A percentile compares a stretch with the other conserved stretches of the same genome.
These are phyloP conservation scores for Carex scoparia DNA, from an alignment of 176 grass and related monocot species.

Conservation along the genomic window DNA sequence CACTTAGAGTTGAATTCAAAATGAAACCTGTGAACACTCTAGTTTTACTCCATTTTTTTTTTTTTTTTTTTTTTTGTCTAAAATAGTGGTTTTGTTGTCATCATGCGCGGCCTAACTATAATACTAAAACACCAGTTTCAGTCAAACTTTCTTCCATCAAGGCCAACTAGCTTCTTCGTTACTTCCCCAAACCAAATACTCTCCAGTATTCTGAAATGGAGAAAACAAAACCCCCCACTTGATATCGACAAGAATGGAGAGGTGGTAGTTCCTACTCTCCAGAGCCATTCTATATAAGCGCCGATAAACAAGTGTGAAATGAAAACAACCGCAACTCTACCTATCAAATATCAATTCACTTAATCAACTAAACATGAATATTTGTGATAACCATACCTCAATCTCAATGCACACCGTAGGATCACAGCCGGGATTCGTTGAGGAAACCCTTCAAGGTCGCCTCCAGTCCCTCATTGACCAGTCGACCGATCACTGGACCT, in stretches of 20 bases:
- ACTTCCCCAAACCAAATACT: neutral
- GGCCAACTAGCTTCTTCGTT: neutral
- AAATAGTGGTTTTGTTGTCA: too few relatives aligned
- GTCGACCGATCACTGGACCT: constrained; percentile 20
- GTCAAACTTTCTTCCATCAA: neutral
- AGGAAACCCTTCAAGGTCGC: constrained; percentile 15
- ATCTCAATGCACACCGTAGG: neutral
- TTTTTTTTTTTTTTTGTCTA: too few relatives aligned
- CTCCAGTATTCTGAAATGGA: neutral
- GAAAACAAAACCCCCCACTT: neutral
- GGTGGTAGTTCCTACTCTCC: neutral
- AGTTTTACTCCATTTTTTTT: too few relatives aligned
- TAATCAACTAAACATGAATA: neutral
- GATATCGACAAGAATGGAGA: neutral
- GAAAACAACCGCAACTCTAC: neutral
- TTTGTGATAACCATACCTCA: neutral
- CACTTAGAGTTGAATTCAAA: too few relatives aligned
- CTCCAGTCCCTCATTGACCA: constrained; percentile 24
- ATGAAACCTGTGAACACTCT: too few relatives aligned
- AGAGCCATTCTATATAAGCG: neutral
- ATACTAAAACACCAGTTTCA: neutral
- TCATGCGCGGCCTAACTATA: neutral
- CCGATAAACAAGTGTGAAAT: neutral
- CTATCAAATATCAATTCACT: neutral
- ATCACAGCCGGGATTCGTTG: neutral